Base-by-base conservation (phyloP, 2,329 filamentous ascomycete genomes). In the Metarhizium robertsii region DNA sequence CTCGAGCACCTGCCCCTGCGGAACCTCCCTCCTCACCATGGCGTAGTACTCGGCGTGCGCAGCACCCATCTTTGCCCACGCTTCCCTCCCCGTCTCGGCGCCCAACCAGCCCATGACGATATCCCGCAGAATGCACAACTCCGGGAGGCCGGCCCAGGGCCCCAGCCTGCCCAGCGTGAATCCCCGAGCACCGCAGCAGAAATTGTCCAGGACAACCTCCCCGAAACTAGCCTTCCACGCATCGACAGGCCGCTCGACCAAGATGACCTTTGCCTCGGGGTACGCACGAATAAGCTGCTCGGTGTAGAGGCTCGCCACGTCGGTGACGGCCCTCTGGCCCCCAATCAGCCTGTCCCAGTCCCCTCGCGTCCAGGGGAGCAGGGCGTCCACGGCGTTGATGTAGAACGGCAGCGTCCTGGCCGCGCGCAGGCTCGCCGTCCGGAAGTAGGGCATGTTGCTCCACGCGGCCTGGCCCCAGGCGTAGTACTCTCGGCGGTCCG, bases 1-100 rank as follows among this genome's bases (percentile, higher is more conserved):
- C 40, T 42, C 40, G 43, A 64, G 60, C 10, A 68, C 54, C 20
- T 57, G 57, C 8, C 67, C 64, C 36, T 52, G 8, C 4, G 65
- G 63, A 6, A 67, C 64, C 1, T 59, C 50, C 16, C 55, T 46
- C 7, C 48, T 58, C 58, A 43, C 52, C 54, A 56, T 51, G 18
- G 40, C 40, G 11, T 42, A 42, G n/a, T 42, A 42, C 40, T 42
- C 40, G 6, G 13, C 40, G n/a, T 42, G 40, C 8, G 14, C 40
- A 16, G 6, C 40, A 6, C 8, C 40, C 40, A 42, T 14, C 40
- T 16, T 42, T 13, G 13, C 40, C 40, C 40, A 42, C n/a, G 40
- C 14, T 16, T 42, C 40, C 6, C 11, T 42, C n/a, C 40, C 14
- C 40, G 40, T 16, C 40, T 42, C 40, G 6, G 40, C 14, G n/a